Conservation (phyloP, 2,329 filamentous ascomycete genomes). For the Daldinia eschscholtzii region DNA sequence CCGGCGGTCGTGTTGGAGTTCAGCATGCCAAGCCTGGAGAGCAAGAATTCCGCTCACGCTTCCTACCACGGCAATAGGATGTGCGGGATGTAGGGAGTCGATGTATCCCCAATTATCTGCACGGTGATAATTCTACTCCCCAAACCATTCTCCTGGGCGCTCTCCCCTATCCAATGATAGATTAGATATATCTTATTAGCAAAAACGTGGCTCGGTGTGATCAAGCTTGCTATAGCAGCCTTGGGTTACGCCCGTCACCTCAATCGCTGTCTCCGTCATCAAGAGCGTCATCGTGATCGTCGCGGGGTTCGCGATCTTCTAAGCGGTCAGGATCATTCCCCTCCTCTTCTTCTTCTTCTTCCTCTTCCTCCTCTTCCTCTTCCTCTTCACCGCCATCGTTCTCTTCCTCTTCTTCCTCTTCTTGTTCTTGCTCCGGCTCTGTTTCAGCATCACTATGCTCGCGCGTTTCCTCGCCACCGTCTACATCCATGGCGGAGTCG, state of each 20-base stretch:
- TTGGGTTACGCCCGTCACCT: background rate
- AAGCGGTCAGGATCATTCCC: conserved; percentile 53
- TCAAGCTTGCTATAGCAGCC: background rate
- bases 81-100: background rate
- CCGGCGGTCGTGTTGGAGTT: background rate
- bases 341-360: conserved; percentile 38
- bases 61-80: background rate
- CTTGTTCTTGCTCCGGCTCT: conserved; percentile 61
- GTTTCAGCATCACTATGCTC: conserved; percentile 57
- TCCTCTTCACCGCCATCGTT: conserved; percentile 63
- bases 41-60: background rate
- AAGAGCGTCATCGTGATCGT: conserved; percentile 70
- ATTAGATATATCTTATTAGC: background rate
- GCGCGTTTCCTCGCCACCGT: conserved; percentile 54
- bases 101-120: conserved; percentile 1
- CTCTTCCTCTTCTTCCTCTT: conserved; percentile 67
- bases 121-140: background rate
- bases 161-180: conserved; percentile 2
- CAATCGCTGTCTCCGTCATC: conserved; percentile 72
- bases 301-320: conserved; percentile 56
- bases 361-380: conserved; percentile 58
- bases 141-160: background rate
- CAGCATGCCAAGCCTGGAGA: background rate
- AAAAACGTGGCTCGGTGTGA: background rate
- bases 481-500: conserved; percentile 62